Percentiles rank a stretch among this genome's conserved stretches.
These are phyloP conservation scores for Citrus trifoliata DNA, from an alignment of 345 rosid genomes.

Conservation along the genomic window DNA sequence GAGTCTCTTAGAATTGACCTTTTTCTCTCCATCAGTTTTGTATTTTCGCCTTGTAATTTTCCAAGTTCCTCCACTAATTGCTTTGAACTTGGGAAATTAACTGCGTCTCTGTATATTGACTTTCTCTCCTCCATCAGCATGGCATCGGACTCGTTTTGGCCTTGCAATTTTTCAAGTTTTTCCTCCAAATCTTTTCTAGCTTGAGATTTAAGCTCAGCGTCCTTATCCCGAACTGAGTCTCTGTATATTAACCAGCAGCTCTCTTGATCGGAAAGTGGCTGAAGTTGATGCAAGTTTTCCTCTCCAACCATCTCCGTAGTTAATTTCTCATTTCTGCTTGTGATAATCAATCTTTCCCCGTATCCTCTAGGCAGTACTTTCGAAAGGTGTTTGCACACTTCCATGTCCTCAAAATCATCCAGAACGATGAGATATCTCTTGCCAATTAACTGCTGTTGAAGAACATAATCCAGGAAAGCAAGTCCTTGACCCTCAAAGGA, in stretches of 20 bases:
- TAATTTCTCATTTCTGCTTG: conserved; percentile 6
- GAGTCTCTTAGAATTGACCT: too few species aligned
- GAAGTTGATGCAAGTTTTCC: conserved; percentile 3
- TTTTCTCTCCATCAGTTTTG: neutral
- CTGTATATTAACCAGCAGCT: conserved; percentile 6
- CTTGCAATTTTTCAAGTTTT: neutral
- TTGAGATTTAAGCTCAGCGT: neutral
- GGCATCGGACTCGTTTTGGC: neutral
- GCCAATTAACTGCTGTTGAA: conserved; percentile 12
- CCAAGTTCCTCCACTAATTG: neutral
- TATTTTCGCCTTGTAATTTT: neutral
- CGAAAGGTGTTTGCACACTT: conserved; percentile 5
- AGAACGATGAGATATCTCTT: conserved; percentile 28
- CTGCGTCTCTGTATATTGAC: neutral
- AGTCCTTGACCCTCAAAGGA: neutral
- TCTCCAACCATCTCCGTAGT: conserved; percentile 6
- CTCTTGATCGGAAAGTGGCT: neutral
- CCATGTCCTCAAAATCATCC: neutral
- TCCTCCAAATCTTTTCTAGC: neutral
- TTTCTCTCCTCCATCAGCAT: too few species aligned
- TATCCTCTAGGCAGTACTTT: conserved; percentile 20
- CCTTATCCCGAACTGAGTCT: neutral
- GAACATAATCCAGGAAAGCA: conserved; percentile 1
- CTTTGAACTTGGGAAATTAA: neutral
- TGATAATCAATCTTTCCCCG: conserved; percentile 22